Percentiles rank a stretch among this genome's conserved stretches.
These are phyloP conservation scores for Knoxdaviesia proteae DNA, from an alignment of 2,329 filamentous ascomycete genomes.

Conservation along the genomic window DNA sequence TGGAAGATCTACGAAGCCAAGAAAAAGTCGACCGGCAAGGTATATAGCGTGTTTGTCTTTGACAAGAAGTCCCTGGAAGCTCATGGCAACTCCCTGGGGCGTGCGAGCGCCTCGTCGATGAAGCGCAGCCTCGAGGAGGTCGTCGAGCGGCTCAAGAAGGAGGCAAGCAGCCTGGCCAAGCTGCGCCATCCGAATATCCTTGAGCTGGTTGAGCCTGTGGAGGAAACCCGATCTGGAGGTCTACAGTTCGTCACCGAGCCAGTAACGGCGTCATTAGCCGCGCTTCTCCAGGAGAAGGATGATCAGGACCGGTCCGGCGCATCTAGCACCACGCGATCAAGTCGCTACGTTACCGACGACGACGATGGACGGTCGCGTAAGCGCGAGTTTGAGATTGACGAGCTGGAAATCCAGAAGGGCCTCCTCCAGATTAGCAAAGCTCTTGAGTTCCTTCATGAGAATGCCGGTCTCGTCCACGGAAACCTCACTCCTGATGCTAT, in stretches of 20 bases:
- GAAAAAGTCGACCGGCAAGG: constrained; percentile 81
- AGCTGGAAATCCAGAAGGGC: constrained; percentile 94
- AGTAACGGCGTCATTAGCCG: constrained; percentile 72
- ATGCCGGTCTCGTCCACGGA: constrained; percentile 78
- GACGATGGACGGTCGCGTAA: constrained; percentile 50
- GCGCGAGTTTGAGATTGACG: constrained; percentile 80
- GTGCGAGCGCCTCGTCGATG: constrained; percentile 36
- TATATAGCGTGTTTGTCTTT: constrained; percentile 84
- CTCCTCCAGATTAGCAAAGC: constrained; percentile 84
- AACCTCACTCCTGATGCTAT: constrained; percentile 89
- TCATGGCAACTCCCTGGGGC: constrained; percentile 16
- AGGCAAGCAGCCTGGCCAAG: constrained; percentile 72
- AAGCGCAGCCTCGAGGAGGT: constrained; percentile 79
- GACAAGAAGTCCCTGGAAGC: constrained; percentile 71
- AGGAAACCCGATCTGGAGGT: constrained; percentile 78
- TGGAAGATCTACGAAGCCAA: constrained; percentile 98
- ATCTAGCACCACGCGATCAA: constrained; percentile 41
- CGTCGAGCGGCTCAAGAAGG: constrained; percentile 73
- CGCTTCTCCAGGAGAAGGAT: constrained; percentile 71
- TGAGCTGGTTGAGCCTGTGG: constrained; percentile 83
- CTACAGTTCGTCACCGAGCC: constrained; percentile 91
- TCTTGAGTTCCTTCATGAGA: constrained; percentile 87
- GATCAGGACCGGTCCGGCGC: constrained; percentile 49
- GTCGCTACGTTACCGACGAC: constrained; percentile 65
- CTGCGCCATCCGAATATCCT: constrained; percentile 80